Conservation (phyloP, 768 basidiomycete genomes). For the Collybiopsis confluens region DNA sequence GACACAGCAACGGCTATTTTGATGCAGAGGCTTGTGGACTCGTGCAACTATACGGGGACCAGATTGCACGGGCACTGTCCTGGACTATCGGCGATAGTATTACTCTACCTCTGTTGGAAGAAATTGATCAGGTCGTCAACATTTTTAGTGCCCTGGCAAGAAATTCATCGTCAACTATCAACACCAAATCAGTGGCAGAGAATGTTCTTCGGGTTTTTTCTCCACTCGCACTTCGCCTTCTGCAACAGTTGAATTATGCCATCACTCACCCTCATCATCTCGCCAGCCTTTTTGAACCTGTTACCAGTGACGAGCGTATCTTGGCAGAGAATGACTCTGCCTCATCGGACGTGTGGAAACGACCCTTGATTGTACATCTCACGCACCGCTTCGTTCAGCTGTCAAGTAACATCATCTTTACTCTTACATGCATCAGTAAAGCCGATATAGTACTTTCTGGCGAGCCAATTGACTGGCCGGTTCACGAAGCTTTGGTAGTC, state of each 20-base stretch:
- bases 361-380: constrained; percentile 69
- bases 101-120: constrained; percentile 74
- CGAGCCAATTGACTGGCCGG: constrained; percentile 69
- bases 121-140: constrained; percentile 75
- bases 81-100: constrained; percentile 82
- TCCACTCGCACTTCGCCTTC: constrained; percentile 60
- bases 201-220: constrained; percentile 70
- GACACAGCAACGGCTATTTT: constrained; percentile 71
- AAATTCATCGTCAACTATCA: constrained; percentile 42
- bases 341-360: constrained; percentile 57
- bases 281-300: constrained; percentile 74
- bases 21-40: constrained; percentile 83
- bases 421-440: constrained; percentile 65
- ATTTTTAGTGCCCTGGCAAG: constrained; percentile 74
- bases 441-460: constrained; percentile 64
- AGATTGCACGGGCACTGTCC: constrained; percentile 69
- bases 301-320: constrained; percentile 69
- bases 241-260: constrained; percentile 88
- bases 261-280: constrained; percentile 89
- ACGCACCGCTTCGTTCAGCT: constrained; percentile 70
- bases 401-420: constrained; percentile 63
- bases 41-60: constrained; percentile 79
- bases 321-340: constrained; percentile 65
- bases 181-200: constrained; percentile 46
- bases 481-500: constrained; percentile 61